These are phyloP conservation scores for Xenoacremonium recifei DNA, from an alignment of 2,329 filamentous ascomycete species.

Conservation along the genomic window DNA sequence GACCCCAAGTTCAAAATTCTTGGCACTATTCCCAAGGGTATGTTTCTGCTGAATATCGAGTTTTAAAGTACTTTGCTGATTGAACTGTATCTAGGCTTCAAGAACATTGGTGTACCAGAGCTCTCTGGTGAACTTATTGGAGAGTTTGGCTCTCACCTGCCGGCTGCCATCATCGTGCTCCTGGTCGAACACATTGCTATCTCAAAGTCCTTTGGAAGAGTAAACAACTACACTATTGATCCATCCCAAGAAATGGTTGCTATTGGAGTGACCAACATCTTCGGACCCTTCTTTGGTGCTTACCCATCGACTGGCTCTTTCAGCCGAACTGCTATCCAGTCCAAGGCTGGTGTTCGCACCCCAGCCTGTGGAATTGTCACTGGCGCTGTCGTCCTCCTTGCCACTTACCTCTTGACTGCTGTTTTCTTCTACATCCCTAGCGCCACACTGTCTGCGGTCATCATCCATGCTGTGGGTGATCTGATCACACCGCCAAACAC, in stretches of 20 bases:
- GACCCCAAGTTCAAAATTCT: constrained; percentile 73
- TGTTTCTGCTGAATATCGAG: neutral
- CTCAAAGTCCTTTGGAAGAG: constrained; percentile 90
- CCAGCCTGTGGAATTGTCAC: constrained; percentile 90
- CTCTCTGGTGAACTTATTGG: constrained; percentile 66
- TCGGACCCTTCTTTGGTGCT: constrained; percentile 87
- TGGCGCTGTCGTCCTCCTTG: constrained; percentile 78
- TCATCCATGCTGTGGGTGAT: constrained; percentile 94
- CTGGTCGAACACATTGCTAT: constrained; percentile 97
- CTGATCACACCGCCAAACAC: constrained; percentile 88
- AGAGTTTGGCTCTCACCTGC: constrained; percentile 69
- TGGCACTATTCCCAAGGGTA: constrained; percentile 70
- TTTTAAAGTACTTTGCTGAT: neutral
- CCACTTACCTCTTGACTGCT: constrained; percentile 82
- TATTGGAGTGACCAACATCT: constrained; percentile 85
- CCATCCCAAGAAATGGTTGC: constrained; percentile 95
- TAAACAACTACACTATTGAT: constrained; percentile 95
- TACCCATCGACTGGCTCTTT: constrained; percentile 96
- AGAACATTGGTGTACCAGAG: constrained; percentile 70
- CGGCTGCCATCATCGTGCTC: constrained; percentile 87
- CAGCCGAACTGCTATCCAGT: constrained; percentile 94
- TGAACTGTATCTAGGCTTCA: constrained; percentile 58
- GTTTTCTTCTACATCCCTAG: constrained; percentile 94
- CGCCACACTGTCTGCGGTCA: constrained; percentile 78
- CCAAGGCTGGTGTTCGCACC: constrained; percentile 91